Percentiles rank a stretch among this genome's conserved stretches.
Conservation (phyloP, 768 basidiomycete species). For the Rhizopogon vesiculosus region DNA sequence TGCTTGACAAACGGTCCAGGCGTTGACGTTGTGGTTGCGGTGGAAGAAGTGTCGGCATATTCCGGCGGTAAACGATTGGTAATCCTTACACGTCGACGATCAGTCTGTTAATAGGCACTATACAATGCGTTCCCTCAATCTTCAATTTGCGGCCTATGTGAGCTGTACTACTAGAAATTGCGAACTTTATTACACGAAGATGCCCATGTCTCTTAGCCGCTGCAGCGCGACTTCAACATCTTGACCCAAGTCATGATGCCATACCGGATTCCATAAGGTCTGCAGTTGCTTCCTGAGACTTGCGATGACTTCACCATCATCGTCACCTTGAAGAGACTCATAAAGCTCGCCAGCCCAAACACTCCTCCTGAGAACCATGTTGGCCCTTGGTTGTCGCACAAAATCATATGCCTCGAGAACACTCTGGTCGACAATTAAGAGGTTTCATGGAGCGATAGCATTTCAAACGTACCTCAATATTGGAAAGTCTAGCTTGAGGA, state of each 20-base stretch:
- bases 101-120: no score
- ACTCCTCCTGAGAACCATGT: constrained; percentile 42
- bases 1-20: no score
- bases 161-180: no score
- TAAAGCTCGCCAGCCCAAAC: constrained; percentile 38
- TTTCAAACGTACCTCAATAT: constrained; percentile 33
- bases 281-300: constrained; percentile 30
- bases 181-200: background rate
- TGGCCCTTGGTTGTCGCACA: constrained; percentile 43
- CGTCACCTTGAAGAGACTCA: constrained; percentile 24
- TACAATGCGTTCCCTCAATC: no score
- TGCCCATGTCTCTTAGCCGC: constrained; percentile 9
- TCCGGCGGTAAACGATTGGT: no score
- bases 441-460: background rate
- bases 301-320: constrained; percentile 16
- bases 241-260: constrained; percentile 40
- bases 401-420: constrained; percentile 43
- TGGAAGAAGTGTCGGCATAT: no score
- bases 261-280: constrained; percentile 44
- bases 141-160: no score
- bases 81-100: no score
- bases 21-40: no score
- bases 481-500: no score
- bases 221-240: constrained; percentile 33
- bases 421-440: constrained; percentile 23